Base-by-base conservation (phyloP, 371 early-diverging fungal species). In the Haplosporangium sp. region DNA sequence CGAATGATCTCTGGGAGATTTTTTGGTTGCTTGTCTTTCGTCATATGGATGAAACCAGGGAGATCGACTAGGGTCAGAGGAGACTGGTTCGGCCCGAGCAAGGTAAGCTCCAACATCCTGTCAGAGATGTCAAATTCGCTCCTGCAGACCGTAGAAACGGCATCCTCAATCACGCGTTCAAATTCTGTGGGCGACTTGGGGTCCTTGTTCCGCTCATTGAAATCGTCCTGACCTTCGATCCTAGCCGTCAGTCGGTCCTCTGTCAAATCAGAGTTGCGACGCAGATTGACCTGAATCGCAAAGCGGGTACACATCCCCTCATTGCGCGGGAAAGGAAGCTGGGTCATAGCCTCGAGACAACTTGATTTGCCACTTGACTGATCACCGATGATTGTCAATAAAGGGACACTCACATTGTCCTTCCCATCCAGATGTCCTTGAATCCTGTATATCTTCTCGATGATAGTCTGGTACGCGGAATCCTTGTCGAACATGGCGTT, bases 21-120 rank as follows among this genome's bases (percentile, higher is more conserved):
- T 52, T 62, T 69, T 44, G 60, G 61, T 13, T 77, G 77, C 11
- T 65, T 65, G n/a, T 72, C 70, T 3, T 68, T 35, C 15, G 70
- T 66, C 2, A 71, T 77, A 62, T 72, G 71, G 59, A 77, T 77
- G 47, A 58, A 72, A 0, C 77, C 77, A 2, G 77, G 77, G 0
- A 77, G 63, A 19, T 72, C 78, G 37, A 77, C 66, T 39, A 77
- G 44, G 17, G 78, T 77, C 13, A 77, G 70, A 0, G 73, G 78
- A 3, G 70, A 72, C 67, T 44, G 27, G 10, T 53, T 60, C n/a
- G 78, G 78, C 13, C 73, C 73, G 0, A 73, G 69, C 35, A 77
- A 60, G 20, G 73, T 77, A 52, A 77, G 60, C 39, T 77, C 73
- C 2, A 77, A 69, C 13, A 77, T 72, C 48, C 63, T 77, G 2